Base-by-base conservation (phyloP, 192 early-diverging fungal species). In the Entomortierella beljakovae region DNA sequence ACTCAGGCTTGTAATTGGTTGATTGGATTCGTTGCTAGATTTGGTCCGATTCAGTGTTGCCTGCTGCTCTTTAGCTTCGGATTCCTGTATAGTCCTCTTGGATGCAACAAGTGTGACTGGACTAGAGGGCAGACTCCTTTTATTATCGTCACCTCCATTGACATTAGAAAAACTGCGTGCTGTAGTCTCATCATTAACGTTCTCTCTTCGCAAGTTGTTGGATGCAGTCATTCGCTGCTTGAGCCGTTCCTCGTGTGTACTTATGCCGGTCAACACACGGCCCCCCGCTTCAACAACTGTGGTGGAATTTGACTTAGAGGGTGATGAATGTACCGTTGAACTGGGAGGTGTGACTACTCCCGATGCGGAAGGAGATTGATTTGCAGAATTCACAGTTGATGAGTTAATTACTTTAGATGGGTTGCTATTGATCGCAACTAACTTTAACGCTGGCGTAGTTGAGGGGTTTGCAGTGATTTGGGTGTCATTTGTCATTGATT, bases 1-100 rank as follows among this genome's bases (percentile, higher is more conserved):
- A 32, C 61, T 71, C 2, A 71, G 31, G 8, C 70, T 61, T 1
- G 32, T 34, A 22, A 49, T 37, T 0, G 26, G 23, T 26, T 62
- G 33, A 1, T 31, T 38, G 2, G 49, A 9, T 23, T 50, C 55
- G 15, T 48, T 40, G 46, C 52, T 59, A 23, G 18, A 49, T 33
- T 64, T 71, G 38, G 42, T 20, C 15, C 70, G 26, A 35, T 71
- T 71, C 11, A 54, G 43, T 20, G 32, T 40, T 20, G 33, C n/a
- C 40, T 35, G 23, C 11, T 71, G 70, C 2, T 57, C 69, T 28
- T 63, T 26, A 29, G 3, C 28, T 20, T 55, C 60, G 10, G 58
- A 20, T 53, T 46, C 60, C 23, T 43, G 33, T 0, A 53, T 43
- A 20, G 68, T 18, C 23, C 56, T 62, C 25, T 43, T 48, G 34